Base-by-base conservation (phyloP, 2,329 filamentous ascomycete genomes). In the Botryosphaeria agaves region DNA sequence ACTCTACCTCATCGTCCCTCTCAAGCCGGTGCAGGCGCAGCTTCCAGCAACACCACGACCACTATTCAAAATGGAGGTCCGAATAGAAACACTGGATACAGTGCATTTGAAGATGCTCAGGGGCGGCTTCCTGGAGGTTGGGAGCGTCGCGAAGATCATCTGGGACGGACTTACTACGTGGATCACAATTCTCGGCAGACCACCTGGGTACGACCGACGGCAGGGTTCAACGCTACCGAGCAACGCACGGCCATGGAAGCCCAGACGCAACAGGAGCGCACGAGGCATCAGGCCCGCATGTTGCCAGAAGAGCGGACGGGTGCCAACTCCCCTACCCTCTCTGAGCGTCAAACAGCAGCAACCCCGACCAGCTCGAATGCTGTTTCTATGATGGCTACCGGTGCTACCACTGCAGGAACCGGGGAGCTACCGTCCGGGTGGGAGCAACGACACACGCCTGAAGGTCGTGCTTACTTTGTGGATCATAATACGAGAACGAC, bases 401-500 rank as follows among this genome's bases (percentile, higher is more conserved):
- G 87, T 37, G 84, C 81, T 31, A 98, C 89, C 12, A 94, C 82
- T 41, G 82, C 87, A 31, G 89, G 89, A 26, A 87, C 83, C 35
- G 89, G 89, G 37, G 89, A 98, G 56, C 72, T 98, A 36, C 89
- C 89, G 23, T 76, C 87, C 14, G 82, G 87, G 17, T 98, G 89
- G 89, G 89, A 98, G 56, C 84, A 94, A 53, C 69, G 89, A 43
- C 85, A 82, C 56, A 98, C 89, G 0, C 87, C 89, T 0, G 89
- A 98, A 62, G 85, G 87, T 17, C 73, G 89, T 30, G 70, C 87
- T 6, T 98, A 98, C 57, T 98, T 94, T 55, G 89, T 98, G 29
- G 89, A 98, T 51, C 89, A 98, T 57, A 98, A 95, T 52, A 95
- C 89, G 7, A 73, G 89, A 40, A 95, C 89, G 2, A 98, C 89